Evolutionary conservation across 345 rosid species (phyloP), one percentile per base, ranked within the genome.

Genomic region (Hypericum perforatum): DNA sequence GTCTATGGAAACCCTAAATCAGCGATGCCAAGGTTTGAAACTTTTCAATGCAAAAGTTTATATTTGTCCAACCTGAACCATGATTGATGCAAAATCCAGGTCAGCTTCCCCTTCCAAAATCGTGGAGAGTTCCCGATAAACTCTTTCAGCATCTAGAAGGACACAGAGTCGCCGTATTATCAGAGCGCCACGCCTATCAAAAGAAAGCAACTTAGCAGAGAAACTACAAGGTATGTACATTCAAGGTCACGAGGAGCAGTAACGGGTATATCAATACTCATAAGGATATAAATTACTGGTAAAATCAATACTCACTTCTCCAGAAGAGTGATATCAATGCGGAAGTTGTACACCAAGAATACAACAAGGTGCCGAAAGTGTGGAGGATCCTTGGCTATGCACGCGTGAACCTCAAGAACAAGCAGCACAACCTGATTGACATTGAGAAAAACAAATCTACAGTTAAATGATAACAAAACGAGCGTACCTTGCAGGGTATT

Each of bases 391-490:
- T 82, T 70, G 29, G 99, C 99, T 49, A 89, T 91, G 75, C 97
- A 82, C 45, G 99, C 97, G 74, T 94, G 99, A 70, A 94, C 84
- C 62, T 94, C 99, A 48, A 94, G 87, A 68, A 86, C 99, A 63
- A 86, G 80, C 37, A 94, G 96, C 50, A 94, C 99, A 54, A 94
- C 99, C 99, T 94, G 70, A 41, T 22, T 22, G 32, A 22, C 32
- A 22, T 22, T 22, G 32, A 22, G 32, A 22, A 22, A 22, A 22
- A 22, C 32, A 22, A 22, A 22, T 22, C 2, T 22, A 1, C 32
- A 4, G 32, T 1, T 22, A 22, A 22, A 22, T 22, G 32, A 4
- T 22, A 22, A 22, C 32, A 4, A 22, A 22, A 22, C 1, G 32
- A 22, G 32, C 1, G 32, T 22, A 22, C 32, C 32, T 22, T 22